These are phyloP conservation scores for Serendipita sp. DNA, from an alignment of 768 basidiomycete species.

Conservation along the genomic window DNA sequence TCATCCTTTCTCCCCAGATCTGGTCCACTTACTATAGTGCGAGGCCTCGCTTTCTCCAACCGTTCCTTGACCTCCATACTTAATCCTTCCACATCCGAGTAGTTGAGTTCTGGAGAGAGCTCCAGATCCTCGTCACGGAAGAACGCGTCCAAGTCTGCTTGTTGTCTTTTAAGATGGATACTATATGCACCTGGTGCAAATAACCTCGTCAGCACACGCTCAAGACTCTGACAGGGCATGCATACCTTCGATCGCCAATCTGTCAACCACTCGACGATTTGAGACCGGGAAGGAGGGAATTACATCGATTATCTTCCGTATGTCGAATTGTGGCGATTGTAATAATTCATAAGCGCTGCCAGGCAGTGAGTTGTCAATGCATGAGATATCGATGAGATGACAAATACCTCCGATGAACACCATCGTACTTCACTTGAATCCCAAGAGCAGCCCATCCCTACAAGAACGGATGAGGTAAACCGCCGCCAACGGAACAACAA, in stretches of 20 bases:
- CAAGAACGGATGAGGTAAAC: not conserved
- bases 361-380: not conserved
- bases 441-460: conserved; percentile 32
- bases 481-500: not conserved
- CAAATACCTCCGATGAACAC: conserved; percentile 28
- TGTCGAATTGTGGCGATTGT: conserved; percentile 37
- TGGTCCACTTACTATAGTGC: conserved; percentile 39
- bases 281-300: conserved; percentile 37
- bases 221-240: not conserved
- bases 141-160: conserved; percentile 59
- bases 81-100: conserved; percentile 44
- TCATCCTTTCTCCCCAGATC: not conserved
- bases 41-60: conserved; percentile 42
- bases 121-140: conserved; percentile 56
- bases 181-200: conserved; percentile 22
- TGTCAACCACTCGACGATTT: conserved; percentile 35
- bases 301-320: conserved; percentile 25
- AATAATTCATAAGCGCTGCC: conserved; percentile 63
- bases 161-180: conserved; percentile 48
- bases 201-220: conserved; percentile 36
- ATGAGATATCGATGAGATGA: not conserved
- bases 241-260: conserved; percentile 60
- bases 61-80: conserved; percentile 63
- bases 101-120: conserved; percentile 60
- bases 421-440: conserved; percentile 28